Evolutionary conservation across 108 stramenopile species (phyloP), one percentile per base, ranked within the genome.

Genomic region (Nitzschia sp.): DNA sequence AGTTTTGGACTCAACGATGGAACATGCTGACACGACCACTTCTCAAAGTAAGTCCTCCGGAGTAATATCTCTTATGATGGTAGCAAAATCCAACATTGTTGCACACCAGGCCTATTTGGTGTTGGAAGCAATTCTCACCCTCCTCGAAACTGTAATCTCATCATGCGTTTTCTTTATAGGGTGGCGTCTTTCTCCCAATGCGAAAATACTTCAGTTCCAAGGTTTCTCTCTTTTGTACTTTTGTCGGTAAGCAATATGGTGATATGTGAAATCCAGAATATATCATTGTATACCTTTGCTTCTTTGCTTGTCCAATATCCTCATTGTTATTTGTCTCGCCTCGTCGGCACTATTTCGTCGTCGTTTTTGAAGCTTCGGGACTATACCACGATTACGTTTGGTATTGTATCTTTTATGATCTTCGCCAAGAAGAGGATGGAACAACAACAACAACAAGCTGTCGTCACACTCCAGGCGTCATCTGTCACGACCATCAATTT

Each of bases 1-100:
- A 84, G 2, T 84, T 80, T 33, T 84, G 83, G 83, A 58, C 69
- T 0, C 45, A 76, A 47, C 68, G 72, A 44, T 84, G 83, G 83
- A 83, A 83, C 53, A 27, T 64, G 25, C 30, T 71, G 22, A 69
- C 72, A 0, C 80, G 79, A 21, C n/a, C 29, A 8, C 13, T 57
- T 36, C 63, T 85, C n/a, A 85, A 84, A 57, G 75, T 75, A 54
- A 36, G 66, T 53, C 6, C 3, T 6, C n/a, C 21, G 30, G 13
- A 6, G 52, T n/a, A n/a, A n/a, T n/a, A n/a, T n/a, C n/a, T n/a
- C n/a, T n/a, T n/a, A n/a, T n/a, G n/a, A n/a, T n/a, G n/a, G n/a
- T n/a, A n/a, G n/a, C n/a, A n/a, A n/a, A n/a, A n/a, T n/a, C n/a
- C n/a, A n/a, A n/a, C n/a, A n/a, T n/a, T n/a, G n/a, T n/a, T n/a